A percentile compares a stretch with the other conserved stretches of the same genome.
These are phyloP conservation scores for Salix exigua DNA, from an alignment of 345 rosid species.

Conservation along the genomic window DNA sequence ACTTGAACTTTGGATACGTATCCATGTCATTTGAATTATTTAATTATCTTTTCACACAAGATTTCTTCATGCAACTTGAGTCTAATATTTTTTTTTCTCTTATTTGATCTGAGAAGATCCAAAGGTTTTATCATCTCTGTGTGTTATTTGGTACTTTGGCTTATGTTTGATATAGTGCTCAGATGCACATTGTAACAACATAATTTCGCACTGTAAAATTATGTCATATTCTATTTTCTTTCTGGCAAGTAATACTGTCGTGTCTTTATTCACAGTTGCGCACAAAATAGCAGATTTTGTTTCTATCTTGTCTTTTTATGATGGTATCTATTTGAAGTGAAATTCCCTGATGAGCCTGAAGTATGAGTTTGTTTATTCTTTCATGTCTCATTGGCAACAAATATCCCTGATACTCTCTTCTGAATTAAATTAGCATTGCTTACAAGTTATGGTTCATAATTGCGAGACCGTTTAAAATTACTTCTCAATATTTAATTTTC, in stretches of 20 bases:
- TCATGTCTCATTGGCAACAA: background rate
- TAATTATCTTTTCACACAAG: background rate
- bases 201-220: background rate
- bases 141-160: background rate
- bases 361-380: background rate
- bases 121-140: constrained; percentile 2
- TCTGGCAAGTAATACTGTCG: too few relatives aligned
- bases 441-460: background rate
- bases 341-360: background rate
- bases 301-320: background rate
- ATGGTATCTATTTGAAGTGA: background rate
- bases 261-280: background rate
- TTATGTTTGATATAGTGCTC: background rate
- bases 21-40: background rate
- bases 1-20: background rate
- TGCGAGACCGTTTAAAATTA: background rate
- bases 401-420: background rate
- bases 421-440: background rate
- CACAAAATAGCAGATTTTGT: background rate
- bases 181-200: background rate
- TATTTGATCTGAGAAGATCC: constrained; percentile 10
- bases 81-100: background rate
- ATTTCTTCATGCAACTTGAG: background rate
- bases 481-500: too few relatives aligned
- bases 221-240: background rate